Base-by-base conservation (phyloP, 2,329 filamentous ascomycete species). In the Gnomoniopsis smithogilvyi region DNA sequence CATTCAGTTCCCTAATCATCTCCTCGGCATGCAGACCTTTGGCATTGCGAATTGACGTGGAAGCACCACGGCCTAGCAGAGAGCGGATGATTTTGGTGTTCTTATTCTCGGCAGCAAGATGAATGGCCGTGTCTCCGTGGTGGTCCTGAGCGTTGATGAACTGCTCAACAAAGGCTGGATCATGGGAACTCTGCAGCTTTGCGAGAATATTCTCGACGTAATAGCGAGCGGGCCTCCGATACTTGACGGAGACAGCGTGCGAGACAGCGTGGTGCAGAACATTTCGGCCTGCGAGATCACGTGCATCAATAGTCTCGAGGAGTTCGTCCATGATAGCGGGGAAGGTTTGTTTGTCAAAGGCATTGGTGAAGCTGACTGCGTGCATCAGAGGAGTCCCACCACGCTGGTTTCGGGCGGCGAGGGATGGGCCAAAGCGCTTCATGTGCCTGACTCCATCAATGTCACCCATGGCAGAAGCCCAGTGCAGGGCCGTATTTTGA, bases 401-500 rank as follows among this genome's bases (percentile, higher is more conserved):
- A 21, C 86, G 80, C 48, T 84, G 76, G 58, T 92, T 93, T 56
- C 88, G 82, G 2, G 88, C 86, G 33, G 86, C 84, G 17, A 92
- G 80, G 62, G 86, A 86, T 12, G 94, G 92, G 46, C 90, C 88
- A 62, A 93, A 92, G 45, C 86, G 83, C 66, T 95, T 89, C 19
- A 99, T 80, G 72, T 96, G 90, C 72, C 89, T 92, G 62, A 97
- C 91, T 17, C 98, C 91, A 51, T 94, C 90, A 33, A 97, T 80
- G 66, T 98, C 95, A 60, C 95, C 95, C 94, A 99, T 99, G 24
- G 95, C 92, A 55, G 92, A 92, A 19, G 93, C 95, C 95, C 95
- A 99, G 71, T 99, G 95, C 65, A 99, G 83, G 6, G 94, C 93
- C 2, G 92, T 96, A 69, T 98, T 93, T 11, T 89, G 88, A 67